These are phyloP conservation scores for Chlorella sp. DNA, from an alignment of 139 green algal species.

Conservation along the genomic window DNA sequence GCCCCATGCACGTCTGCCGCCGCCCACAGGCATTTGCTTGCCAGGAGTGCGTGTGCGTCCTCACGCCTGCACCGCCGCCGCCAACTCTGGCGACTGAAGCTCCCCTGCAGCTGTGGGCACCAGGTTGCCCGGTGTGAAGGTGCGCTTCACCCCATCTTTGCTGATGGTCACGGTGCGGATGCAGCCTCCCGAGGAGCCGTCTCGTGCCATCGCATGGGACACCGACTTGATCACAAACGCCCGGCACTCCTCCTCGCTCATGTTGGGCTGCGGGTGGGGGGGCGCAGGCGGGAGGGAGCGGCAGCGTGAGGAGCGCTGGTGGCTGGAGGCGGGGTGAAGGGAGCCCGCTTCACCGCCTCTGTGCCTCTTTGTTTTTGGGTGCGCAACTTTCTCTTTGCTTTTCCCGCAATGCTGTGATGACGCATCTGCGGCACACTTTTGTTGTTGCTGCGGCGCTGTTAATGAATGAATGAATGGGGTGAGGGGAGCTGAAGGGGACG, in stretches of 20 bases:
- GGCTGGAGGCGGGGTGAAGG: no score
- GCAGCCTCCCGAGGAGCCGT: conserved; percentile 85
- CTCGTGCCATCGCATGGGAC: conserved; percentile 83
- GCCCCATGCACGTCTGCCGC: no score
- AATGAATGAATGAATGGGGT: no score
- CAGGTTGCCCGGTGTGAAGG: conserved; percentile 54
- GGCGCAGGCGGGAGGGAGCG: background rate
- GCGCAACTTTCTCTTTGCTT: no score
- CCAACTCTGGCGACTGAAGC: conserved; percentile 1
- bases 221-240: conserved; percentile 83
- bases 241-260: conserved; percentile 80
- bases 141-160: conserved; percentile 57
- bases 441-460: no score
- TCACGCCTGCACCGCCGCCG: conserved; percentile 8
- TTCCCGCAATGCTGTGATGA: no score
- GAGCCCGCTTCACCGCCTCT: no score
- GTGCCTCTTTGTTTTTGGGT: no score
- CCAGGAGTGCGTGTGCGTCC: background rate
- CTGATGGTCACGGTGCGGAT: conserved; percentile 84
- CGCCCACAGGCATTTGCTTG: no score
- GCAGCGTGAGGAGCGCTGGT: background rate
- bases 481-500: no score
- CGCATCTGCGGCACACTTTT: no score
- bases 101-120: conserved; percentile 7
- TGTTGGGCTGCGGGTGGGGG: conserved; percentile 51